Conservation (phyloP, 2,329 filamentous ascomycete genomes). For the Aspergillus sp. region DNA sequence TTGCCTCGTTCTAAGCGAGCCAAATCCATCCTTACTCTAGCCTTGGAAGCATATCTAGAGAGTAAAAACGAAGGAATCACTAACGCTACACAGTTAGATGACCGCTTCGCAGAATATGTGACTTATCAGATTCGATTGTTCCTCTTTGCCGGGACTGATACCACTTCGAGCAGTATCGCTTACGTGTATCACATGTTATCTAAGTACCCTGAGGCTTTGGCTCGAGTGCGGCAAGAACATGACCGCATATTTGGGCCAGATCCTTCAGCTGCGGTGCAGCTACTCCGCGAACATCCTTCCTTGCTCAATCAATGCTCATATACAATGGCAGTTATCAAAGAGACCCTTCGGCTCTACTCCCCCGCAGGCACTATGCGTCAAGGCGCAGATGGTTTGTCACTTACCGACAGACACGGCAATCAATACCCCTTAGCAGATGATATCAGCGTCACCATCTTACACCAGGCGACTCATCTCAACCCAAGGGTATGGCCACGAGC, state of each 20-base stretch:
- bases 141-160: constrained; percentile 38
- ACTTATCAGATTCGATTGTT: constrained; percentile 12
- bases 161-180: constrained; percentile 28
- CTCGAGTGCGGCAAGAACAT: constrained; percentile 52
- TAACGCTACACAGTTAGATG: not conserved
- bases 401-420: constrained; percentile 14
- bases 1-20: not conserved
- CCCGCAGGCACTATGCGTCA: constrained; percentile 32
- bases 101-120: constrained; percentile 1
- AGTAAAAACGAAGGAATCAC: not conserved
- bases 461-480: constrained; percentile 20
- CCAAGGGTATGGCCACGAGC: constrained; percentile 21
- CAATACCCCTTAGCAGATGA: constrained; percentile 15
- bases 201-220: constrained; percentile 36
- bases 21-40: constrained; percentile 10
- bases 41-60: constrained; percentile 2
- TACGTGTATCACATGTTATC: constrained; percentile 43
- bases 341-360: constrained; percentile 57
- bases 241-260: constrained; percentile 54
- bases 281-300: constrained; percentile 47
- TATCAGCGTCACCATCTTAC: constrained; percentile 17
- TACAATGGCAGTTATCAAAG: constrained; percentile 57
- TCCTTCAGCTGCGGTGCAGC: constrained; percentile 35
- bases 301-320: constrained; percentile 56
- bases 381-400: constrained; percentile 13